These are phyloP conservation scores for Acorus calamus DNA, from an alignment of 106 monocot species.

Conservation along the genomic window DNA sequence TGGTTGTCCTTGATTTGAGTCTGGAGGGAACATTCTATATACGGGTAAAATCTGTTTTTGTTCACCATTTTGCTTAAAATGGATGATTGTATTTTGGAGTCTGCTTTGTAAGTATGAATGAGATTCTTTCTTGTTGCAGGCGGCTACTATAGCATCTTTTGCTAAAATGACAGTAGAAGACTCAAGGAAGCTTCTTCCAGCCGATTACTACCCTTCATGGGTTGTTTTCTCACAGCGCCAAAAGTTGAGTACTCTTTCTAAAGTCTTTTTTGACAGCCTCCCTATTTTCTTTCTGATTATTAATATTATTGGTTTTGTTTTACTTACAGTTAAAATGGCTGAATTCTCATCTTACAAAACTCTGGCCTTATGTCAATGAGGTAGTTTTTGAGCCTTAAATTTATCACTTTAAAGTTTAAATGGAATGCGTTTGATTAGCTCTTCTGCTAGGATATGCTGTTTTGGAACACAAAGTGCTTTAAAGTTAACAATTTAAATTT, in stretches of 20 bases:
- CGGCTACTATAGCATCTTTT: slow-evolving; percentile 65
- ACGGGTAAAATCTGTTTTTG: neutral
- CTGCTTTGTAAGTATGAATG: neutral
- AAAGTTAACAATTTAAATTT: no score
- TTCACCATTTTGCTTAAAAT: neutral
- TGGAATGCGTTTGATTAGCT: neutral
- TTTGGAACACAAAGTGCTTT: no score
- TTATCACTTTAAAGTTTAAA: neutral
- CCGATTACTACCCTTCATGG: slow-evolving; percentile 82
- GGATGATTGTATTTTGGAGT: no score
- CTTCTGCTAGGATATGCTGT: neutral
- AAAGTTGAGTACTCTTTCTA: slow-evolving; percentile 44
- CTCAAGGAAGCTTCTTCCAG: slow-evolving; percentile 69
- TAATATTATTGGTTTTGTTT: slow-evolving; percentile 16
- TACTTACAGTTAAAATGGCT: slow-evolving; percentile 86
- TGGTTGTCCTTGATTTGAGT: no score
- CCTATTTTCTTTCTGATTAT: neutral
- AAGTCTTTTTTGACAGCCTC: slow-evolving; percentile 1
- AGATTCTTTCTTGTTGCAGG: slow-evolving; percentile 26
- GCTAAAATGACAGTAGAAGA: slow-evolving; percentile 80
- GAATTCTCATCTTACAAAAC: slow-evolving; percentile 63
- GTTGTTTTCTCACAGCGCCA: slow-evolving; percentile 79
- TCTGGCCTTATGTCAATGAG: slow-evolving; percentile 98
- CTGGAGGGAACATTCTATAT: no score
- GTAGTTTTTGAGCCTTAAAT: slow-evolving; percentile 20